Conservation (phyloP, 306 rosid genomes). For the Quercus dentata region DNA sequence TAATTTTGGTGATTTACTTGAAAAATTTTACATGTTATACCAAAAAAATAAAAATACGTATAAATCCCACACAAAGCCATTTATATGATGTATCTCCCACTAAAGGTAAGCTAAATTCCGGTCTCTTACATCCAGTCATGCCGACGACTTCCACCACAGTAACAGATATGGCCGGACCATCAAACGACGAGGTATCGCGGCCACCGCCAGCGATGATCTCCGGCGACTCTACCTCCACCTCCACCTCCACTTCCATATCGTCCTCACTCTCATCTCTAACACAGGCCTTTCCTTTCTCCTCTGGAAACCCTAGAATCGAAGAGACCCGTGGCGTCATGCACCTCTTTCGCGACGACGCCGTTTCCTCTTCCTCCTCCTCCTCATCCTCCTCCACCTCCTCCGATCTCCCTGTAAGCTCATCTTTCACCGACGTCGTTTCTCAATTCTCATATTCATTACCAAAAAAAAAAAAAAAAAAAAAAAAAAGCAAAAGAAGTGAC, state of each 20-base stretch:
- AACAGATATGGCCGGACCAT: constrained; percentile 12
- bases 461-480: no score
- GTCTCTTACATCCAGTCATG: not conserved
- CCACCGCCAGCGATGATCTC: constrained; percentile 21
- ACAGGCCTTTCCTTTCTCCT: constrained; percentile 76
- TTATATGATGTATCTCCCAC: no score
- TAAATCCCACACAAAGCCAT: no score
- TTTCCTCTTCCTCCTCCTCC: constrained; percentile 16
- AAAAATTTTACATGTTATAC: no score
- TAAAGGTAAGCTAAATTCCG: no score
- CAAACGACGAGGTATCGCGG: constrained; percentile 39
- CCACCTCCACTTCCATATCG: constrained; percentile 37
- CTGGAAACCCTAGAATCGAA: constrained; percentile 98
- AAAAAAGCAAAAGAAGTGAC: no score
- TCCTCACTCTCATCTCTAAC: constrained; percentile 48
- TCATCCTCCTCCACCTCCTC: constrained; percentile 19
- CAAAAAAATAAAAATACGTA: no score
- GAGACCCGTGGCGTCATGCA: constrained; percentile 90
- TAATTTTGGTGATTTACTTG: no score
- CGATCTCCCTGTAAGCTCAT: constrained; percentile 54
- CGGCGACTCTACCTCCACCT: constrained; percentile 32
- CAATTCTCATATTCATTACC: no score
- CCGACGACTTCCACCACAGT: constrained; percentile 45
- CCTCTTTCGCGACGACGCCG: constrained; percentile 57
- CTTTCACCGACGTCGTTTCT: not conserved